A percentile compares a stretch with the other conserved stretches of the same genome.
These are phyloP conservation scores for Fragaria nilgerrensis DNA, from an alignment of 306 rosid species.

Conservation along the genomic window DNA sequence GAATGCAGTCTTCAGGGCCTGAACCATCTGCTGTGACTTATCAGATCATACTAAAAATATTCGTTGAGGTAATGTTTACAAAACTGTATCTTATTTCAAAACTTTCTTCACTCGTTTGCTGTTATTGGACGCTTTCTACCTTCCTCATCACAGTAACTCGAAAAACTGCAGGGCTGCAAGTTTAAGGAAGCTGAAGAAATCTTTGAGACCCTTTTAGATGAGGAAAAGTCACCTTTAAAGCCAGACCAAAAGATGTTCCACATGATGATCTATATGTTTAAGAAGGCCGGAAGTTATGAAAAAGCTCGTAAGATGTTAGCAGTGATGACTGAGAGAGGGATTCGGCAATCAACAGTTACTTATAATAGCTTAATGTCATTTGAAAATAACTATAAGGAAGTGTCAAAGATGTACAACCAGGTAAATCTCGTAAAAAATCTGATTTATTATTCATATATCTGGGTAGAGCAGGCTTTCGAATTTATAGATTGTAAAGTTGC, in stretches of 20 bases:
- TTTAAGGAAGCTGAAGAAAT: constrained; percentile 87
- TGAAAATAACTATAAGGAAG: constrained; percentile 89
- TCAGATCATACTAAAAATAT: constrained; percentile 77
- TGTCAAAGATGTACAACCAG: constrained; percentile 84
- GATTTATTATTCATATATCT: constrained; percentile 14
- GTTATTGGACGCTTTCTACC: constrained; percentile 27
- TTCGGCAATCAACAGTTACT: constrained; percentile 73
- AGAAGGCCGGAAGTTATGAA: constrained; percentile 83
- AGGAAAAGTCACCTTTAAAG: constrained; percentile 61
- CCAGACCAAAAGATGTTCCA: constrained; percentile 95
- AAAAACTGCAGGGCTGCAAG: constrained; percentile 58
- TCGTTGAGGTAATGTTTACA: constrained; percentile 60
- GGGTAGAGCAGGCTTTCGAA: background rate
- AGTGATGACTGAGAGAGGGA: constrained; percentile 70
- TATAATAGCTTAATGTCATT: constrained; percentile 91
- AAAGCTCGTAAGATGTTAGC: constrained; percentile 82
- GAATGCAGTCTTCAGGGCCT: constrained; percentile 87
- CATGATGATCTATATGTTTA: constrained; percentile 91
- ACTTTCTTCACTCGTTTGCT: background rate
- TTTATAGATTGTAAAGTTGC: background rate
- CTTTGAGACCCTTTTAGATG: constrained; percentile 59
- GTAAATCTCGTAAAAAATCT: constrained; percentile 37
- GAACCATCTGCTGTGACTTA: constrained; percentile 89
- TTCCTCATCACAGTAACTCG: constrained; percentile 22
- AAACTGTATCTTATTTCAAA: background rate